Conservation (phyloP, 2,329 filamentous ascomycete genomes). For the Colletotrichum coccodes region DNA sequence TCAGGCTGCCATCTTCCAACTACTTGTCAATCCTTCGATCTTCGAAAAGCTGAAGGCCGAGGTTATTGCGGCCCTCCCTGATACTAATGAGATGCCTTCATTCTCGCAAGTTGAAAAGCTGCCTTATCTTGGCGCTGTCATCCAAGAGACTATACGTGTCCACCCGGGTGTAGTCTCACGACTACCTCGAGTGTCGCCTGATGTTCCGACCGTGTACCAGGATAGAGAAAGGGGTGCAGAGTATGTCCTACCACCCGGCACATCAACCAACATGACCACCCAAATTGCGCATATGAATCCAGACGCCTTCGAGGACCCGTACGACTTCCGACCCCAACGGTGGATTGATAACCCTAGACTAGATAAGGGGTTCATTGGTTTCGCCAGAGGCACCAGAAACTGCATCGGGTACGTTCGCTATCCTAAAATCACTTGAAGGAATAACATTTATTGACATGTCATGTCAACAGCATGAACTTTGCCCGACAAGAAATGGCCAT, state of each 20-base stretch:
- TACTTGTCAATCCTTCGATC: slow-evolving; percentile 45
- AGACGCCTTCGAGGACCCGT: slow-evolving; percentile 35
- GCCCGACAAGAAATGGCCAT: too few species aligned
- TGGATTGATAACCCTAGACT: slow-evolving; percentile 31
- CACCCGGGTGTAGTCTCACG: background rate
- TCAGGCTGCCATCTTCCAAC: slow-evolving; percentile 45
- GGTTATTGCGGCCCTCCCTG: slow-evolving; percentile 36
- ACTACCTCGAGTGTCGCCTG: background rate
- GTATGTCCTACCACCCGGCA: background rate
- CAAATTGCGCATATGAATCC: slow-evolving; percentile 39
- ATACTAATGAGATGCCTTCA: slow-evolving; percentile 3
- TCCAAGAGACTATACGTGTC: background rate
- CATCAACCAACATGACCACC: background rate
- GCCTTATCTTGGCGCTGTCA: slow-evolving; percentile 48
- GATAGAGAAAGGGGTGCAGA: too few species aligned
- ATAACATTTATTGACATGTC: too few species aligned
- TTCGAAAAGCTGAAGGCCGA: slow-evolving; percentile 45
- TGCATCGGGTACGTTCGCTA: too few species aligned
- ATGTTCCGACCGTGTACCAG: too few species aligned
- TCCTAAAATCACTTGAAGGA: too few species aligned
- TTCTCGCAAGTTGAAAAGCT: slow-evolving; percentile 42
- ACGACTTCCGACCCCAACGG: slow-evolving; percentile 39
- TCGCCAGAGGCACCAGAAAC: too few species aligned
- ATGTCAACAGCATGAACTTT: too few species aligned
- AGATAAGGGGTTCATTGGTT: background rate